A percentile compares a stretch with the other conserved stretches of the same genome.
Evolutionary conservation across 305 asterid genomes (phyloP).

Genomic region (Fraxinus angustifolia): DNA sequence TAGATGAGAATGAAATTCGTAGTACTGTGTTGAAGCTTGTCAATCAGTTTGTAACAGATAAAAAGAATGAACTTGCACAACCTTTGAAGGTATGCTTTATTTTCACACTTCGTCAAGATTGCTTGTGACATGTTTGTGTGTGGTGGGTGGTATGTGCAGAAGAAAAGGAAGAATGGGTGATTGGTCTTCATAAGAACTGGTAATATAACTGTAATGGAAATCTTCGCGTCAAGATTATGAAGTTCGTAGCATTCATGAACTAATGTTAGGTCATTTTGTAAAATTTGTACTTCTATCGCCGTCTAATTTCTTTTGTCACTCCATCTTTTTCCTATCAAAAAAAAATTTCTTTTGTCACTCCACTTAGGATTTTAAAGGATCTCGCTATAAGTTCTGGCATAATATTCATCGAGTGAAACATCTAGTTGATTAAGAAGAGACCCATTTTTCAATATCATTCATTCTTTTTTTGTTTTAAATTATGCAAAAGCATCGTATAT

Average conservation of each 20-base stretch:
- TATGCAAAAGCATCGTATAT: neutral
- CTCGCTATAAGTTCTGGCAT: neutral
- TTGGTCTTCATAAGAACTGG: neutral
- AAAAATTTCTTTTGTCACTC: neutral
- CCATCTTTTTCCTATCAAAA: no score
- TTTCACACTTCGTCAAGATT: neutral
- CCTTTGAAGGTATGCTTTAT: constrained; percentile 36
- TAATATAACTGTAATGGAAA: neutral
- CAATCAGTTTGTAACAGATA: constrained; percentile 26
- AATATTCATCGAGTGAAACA: neutral
- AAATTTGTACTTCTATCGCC: neutral
- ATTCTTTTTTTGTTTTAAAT: neutral
- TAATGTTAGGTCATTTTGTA: neutral
- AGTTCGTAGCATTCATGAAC: neutral
- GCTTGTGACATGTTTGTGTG: neutral
- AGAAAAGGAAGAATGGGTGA: neutral
- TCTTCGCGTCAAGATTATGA: neutral
- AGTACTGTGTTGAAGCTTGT: constrained; percentile 34
- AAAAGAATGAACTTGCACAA: constrained; percentile 19
- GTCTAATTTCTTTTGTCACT: neutral
- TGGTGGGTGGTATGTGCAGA: neutral
- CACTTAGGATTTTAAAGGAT: neutral
- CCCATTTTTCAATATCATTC: neutral
- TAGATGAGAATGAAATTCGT: constrained; percentile 37
- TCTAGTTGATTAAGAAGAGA: neutral